A percentile compares a stretch with the other conserved stretches of the same genome.
Evolutionary conservation across 345 rosid species (phyloP).

Genomic region (Turritis glabra): DNA sequence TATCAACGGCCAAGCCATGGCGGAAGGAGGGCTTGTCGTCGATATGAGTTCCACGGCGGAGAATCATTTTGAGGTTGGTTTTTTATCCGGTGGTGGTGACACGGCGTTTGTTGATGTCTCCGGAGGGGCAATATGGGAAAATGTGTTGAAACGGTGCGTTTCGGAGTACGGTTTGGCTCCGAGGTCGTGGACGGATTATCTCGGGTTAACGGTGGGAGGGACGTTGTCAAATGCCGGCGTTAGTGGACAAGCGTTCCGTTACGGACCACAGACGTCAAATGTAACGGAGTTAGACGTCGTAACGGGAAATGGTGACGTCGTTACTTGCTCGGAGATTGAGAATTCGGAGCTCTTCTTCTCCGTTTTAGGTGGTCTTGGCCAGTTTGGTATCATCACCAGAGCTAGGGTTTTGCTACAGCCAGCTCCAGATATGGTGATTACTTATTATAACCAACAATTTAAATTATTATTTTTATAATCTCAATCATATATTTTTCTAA

Average conservation of each 20-base stretch:
- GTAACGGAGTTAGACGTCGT: constrained; percentile 89
- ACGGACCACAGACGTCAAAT: constrained; percentile 86
- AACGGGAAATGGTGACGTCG: constrained; percentile 69
- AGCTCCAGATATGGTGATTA: constrained; percentile 79
- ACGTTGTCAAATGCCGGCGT: constrained; percentile 95
- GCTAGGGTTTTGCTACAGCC: constrained; percentile 70
- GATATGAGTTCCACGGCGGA: constrained; percentile 73
- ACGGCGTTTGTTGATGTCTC: constrained; percentile 55
- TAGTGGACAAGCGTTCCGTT: constrained; percentile 92
- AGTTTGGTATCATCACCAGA: constrained; percentile 86
- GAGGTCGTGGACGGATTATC: constrained; percentile 90
- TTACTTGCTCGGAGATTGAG: constrained; percentile 57
- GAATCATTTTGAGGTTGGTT: constrained; percentile 43
- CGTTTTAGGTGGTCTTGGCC: constrained; percentile 87
- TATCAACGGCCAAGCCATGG: constrained; percentile 97
- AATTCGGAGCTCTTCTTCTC: constrained; percentile 72
- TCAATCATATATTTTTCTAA: neutral
- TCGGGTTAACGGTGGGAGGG: constrained; percentile 87
- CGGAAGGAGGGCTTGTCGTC: constrained; percentile 71
- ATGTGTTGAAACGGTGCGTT: constrained; percentile 68
- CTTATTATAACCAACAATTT: neutral
- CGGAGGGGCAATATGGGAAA: constrained; percentile 98
- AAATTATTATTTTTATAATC: neutral
- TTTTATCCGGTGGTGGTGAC: constrained; percentile 16
- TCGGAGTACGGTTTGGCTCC: constrained; percentile 61